Evolutionary conservation across 805 yeast species (phyloP), one percentile per base, ranked within the genome.

Genomic region (Metschnikowia continentalis): DNA sequence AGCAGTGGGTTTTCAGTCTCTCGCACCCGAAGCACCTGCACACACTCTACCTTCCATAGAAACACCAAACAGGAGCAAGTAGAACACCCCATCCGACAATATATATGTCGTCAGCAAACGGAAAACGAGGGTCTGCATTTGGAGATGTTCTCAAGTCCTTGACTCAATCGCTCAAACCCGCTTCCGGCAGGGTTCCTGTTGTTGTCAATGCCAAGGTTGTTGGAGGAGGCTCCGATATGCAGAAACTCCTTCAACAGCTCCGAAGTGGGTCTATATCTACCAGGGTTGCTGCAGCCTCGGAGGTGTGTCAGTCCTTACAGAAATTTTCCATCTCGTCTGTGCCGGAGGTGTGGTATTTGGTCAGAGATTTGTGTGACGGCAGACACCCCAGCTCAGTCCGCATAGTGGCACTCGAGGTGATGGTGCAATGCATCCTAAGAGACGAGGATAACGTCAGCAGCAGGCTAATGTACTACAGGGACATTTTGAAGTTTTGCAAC

Each of bases 341-440:
- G 3, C 83, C 88, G 0, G 90, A 86, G 54, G 74, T 88, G 1
- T 89, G 96, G 96, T 81, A 84, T 63, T 68, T 82, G 47, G 84
- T 86, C 0, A 70, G 79, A 52, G 80, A 76, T 46, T 66, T 84
- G 63, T 73, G 87, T 46, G 69, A 70, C 6, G 50, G 63, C 1
- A 70, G 67, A 15, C 50, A 58, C 5, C 64, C 61, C 35, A 51
- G 68, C 3, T 49, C 59, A 19, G 60, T 65, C 15, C 54, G 78
- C 51, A 66, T 76, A 32, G 76, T 78, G 1, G 83, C 84, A 0
- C 64, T 88, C 33, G 64, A 72, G 15, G 68, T 90, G 22, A 64
- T 88, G 60, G 61, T 67, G 6, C 72, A 74, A 46, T 86, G 96
- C 64, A 80, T 86, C 7, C 61, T 64, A 19, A 70, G 75, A 35